Base-by-base conservation (phyloP, 108 stramenopile species). In the Heterococcus sp. region DNA sequence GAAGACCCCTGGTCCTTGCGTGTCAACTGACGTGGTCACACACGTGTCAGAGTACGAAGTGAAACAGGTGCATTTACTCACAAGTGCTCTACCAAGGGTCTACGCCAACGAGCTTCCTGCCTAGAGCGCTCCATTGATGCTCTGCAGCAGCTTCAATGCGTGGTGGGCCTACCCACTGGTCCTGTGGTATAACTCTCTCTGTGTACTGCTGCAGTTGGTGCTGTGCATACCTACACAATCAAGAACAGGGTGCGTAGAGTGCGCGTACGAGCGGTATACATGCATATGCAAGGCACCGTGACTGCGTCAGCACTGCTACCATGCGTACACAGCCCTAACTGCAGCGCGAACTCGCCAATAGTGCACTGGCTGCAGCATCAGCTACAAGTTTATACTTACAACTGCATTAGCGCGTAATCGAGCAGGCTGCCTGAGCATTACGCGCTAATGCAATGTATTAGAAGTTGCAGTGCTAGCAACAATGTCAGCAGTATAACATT, bases 201-300 rank as follows among this genome's bases (percentile, higher is more conserved):
- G 35, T 36, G 35, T 66, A 94, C 63, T 92, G 87, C 14, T 74
- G 58, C 64, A 92, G 68, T 75, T 96, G 95, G 14, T 88, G 82
- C 78, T 86, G 46, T 21, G 21, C 46, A 58, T 58, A 58, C 21
- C 46, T 58, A 21, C 21, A 21, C 46, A 58, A 8, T 8, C 14
- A 58, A 21, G 46, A 14, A 8, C 8, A 58, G 21, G 46, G 46
- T 8, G 46, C 8, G 21, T 14, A 58, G 21, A 14, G 14, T 14
- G 46, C 14, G 46, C 46, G 8, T 8, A 21, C 14, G 46, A 21
- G 8, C 46, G 21, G 46, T 58, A 14, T 14, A 14, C 14, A 58
- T 58, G 21, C 21, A 58, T 14, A 58, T 58, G 14, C 8, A 21
- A 21, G 46, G 46, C 8, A 58, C 8, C 8, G 21, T 58, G 14